Base-by-base conservation (phyloP, 805 yeast genomes). In the Saturnispora besseyi region DNA sequence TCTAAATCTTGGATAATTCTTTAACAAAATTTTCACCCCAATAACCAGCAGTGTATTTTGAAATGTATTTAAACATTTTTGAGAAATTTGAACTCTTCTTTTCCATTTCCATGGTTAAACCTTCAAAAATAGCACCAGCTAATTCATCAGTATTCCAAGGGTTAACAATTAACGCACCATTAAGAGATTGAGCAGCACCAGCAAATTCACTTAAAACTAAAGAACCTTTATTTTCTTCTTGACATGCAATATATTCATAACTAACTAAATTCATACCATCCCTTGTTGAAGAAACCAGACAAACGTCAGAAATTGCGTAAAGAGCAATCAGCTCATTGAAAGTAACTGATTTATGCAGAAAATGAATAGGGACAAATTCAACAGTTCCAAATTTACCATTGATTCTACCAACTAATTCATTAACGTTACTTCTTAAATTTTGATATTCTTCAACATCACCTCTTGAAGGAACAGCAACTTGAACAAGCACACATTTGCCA, bases 391-490 rank as follows among this genome's bases (percentile, higher is more conserved):
- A 93, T 57, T 82, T 80, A 30, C 99, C 99, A 66, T 93, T 93
- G 62, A 93, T 89, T 61, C 99, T 76, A 31, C 99, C 99, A 32
- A 93, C 97, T 36, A 93, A 74, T 68, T 93, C 99, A 64, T 93
- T 93, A 24, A 95, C 98, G 8, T 87, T 89, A 1, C 97, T 88
- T 52, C 99, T 77, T 57, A 93, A 70, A 57, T 87, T 83, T 63
- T 93, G 98, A 66, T 93, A 95, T 65, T 95, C 99, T 67, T 95
- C 99, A 24, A 93, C 99, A 59, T 91, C 99, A 41, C 96, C 97
- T 59, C 99, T 77, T 18, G 96, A 85, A 3, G 99, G 99, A 21
- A 93, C 97, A 0, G 99, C 99, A 33, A 93, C 91, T 67, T 93
- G 99, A 8, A 93, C 91, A 46, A 93, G 71, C 2, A 93, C 90